Evolutionary conservation across 257 asterid genomes (phyloP), one percentile per base, ranked within the genome.

Genomic region (Paulownia fortunei): DNA sequence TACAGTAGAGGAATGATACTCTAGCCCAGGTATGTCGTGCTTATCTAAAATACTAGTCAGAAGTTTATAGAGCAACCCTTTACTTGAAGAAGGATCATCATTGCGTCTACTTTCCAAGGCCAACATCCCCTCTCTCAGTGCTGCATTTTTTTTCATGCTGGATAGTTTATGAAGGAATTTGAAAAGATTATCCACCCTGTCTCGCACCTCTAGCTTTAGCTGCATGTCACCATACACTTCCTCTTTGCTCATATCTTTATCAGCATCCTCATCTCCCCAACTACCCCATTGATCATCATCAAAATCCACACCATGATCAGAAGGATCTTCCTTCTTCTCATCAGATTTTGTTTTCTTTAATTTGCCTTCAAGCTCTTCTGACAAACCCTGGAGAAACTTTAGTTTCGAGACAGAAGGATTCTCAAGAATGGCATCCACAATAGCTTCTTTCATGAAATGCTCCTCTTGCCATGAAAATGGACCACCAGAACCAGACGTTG

Each of bases 401-500:
- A 96, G 83, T 61, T 82, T 86, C 0, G 92, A 82, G 30, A 76
- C 81, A 8, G 86, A 62, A 76, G 97, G 98, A 83, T 90, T 93
- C 78, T 92, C 98, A 41, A 96, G 89, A 81, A 96, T 81, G 6
- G 97, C 96, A 84, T 96, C 99, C 62, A 96, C 84, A 49, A 96
- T 87, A 75, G 98, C 98, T 77, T 92, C 99, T 89, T 96, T 94
- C 92, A 96, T 90, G 90, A 91, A 91, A 74, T 92, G 97, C 81
- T 96, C 99, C 88, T 96, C 99, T 86, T 96, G 97, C 99, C 99
- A 96, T 72, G 99, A 89, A 84, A 96, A 96, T 34, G 99, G 99
- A 69, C 99, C 91, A 30, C 74, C 88, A 51, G 98, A 86, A 77
- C 99, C 97, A 24, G 97, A 90, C 71, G 94, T 92, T 27, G 98